Evolutionary conservation across 1,139 yeast species (phyloP), one percentile per base, ranked within the genome.

Genomic region (Geotrichum carabidarum): DNA sequence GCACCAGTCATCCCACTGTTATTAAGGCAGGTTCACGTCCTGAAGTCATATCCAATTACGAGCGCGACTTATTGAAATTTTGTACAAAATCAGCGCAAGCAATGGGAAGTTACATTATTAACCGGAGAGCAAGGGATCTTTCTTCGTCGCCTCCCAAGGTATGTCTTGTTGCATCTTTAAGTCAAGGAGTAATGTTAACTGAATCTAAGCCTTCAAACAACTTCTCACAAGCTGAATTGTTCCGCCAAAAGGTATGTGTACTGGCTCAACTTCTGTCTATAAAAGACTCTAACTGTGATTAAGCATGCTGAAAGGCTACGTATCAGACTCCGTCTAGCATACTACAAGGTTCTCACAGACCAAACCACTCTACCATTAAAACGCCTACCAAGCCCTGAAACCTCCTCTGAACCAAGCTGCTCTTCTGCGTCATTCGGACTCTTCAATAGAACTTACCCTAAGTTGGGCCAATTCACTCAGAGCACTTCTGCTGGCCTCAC

Each of bases 321-420:
- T 15, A 51, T 46, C 9, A 41, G 54, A 17, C 48, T 51, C 2
- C 45, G 54, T 5, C 27, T 51, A 30, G 54, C 54, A 4, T 36
- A 46, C 12, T 51, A 51, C 48, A 51, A 51, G 35, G 54, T 51
- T 47, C 11, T 11, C 18, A 51, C 54, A 4, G 37, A 34, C 37
- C 54, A 51, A 17, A 27, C 31, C 11, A 27, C n/a, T 14, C 22
- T 46, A n/a, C 46, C 54, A 22, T 27, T 51, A 14, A 22, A 17
- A 27, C 44, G 45, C 9, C 37, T 48, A 5, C 37, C 44, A 5
- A 27, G 14, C 17, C 51, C 45, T 17, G 45, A 44, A n/a, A 8
- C 12, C 11, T 15, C 31, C 18, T 9, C 42, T 35, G 35, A 36
- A 35, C 5, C 27, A 22, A 22, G 27, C 27, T 22, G 27, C 5